Conservation (phyloP, 805 yeast species). For the Barnettozyma salicaria region DNA sequence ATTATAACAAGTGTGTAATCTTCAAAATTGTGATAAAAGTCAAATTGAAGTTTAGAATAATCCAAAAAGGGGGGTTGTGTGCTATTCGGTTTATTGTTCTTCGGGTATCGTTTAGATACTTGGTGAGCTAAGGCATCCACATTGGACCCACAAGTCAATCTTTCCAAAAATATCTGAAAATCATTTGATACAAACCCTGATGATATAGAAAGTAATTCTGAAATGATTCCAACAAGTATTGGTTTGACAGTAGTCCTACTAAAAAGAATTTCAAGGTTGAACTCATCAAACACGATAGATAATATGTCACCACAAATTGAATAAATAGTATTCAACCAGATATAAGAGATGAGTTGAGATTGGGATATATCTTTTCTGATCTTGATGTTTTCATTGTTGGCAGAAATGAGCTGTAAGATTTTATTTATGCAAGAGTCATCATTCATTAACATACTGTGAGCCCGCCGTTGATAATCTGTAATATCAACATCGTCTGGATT, state of each 20-base stretch:
- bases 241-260: neutral
- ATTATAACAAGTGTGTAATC: constrained; percentile 9
- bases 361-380: neutral
- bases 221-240: constrained; percentile 5
- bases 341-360: neutral
- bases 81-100: neutral
- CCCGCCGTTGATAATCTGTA: neutral
- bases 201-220: constrained; percentile 9
- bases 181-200: constrained; percentile 2
- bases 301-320: constrained; percentile 9
- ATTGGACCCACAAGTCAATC: neutral
- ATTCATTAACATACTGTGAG: neutral
- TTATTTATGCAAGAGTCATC: neutral
- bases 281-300: constrained; percentile 8
- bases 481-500: neutral
- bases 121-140: neutral
- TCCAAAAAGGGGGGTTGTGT: neutral
- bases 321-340: constrained; percentile 10
- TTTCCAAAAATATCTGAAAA: constrained; percentile 1
- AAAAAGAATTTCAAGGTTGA: neutral
- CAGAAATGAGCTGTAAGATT: neutral
- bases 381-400: neutral
- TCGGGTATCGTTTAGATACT: neutral
- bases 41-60: constrained; percentile 4
- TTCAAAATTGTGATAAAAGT: constrained; percentile 2